Base-by-base conservation (phyloP, 2,329 filamentous ascomycete genomes). In the Trichoderma simmonsii region DNA sequence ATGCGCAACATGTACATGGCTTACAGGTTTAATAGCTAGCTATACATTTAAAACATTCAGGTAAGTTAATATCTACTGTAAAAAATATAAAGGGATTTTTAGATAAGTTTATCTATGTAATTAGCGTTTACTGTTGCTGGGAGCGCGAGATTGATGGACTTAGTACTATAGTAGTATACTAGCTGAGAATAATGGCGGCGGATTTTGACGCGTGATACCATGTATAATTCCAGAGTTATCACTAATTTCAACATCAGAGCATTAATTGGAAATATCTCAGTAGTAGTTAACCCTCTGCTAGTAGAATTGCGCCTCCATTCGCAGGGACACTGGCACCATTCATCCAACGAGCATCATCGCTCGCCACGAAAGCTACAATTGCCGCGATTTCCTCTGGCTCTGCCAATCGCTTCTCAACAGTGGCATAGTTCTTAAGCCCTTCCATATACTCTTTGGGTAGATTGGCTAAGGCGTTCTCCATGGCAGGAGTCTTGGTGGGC, bases 281-380 rank as follows among this genome's bases (percentile, higher is more conserved):
- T 11, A 21, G n/a, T 21, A 5, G n/a, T 51, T 21, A 51, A 12
- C 61, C 61, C 61, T 63, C 61, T 30, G 61, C 61, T 21, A 43
- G 24, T 43, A 63, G 7, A 24, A 63, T 63, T 9, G 61, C 61
- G 15, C 61, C 61, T n/a, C 61, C 61, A 15, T 48, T 63, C 15
- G 61, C 61, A n/a, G 61, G 61, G 15, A 63, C 61, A 48, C 61
- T 48, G 1, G 61, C 61, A 14, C 61, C 61, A 48, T 63, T 63
- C 34, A 63, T 63, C 61, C 61, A 63, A 48, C 61, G 61, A 63
- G 61, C 61, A 43, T 63, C 61, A 21, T 63, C 61, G 18, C 61
- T 63, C 12, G 61, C 61, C 18, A 63, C 61, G 18, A 63, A 63
- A 30, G 34, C 36, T 15, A 63, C 61, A 7, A 63, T 63, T 21